Evolutionary conservation across 2,329 filamentous ascomycete genomes (phyloP).

Genomic region (Diaporthe vexans): DNA sequence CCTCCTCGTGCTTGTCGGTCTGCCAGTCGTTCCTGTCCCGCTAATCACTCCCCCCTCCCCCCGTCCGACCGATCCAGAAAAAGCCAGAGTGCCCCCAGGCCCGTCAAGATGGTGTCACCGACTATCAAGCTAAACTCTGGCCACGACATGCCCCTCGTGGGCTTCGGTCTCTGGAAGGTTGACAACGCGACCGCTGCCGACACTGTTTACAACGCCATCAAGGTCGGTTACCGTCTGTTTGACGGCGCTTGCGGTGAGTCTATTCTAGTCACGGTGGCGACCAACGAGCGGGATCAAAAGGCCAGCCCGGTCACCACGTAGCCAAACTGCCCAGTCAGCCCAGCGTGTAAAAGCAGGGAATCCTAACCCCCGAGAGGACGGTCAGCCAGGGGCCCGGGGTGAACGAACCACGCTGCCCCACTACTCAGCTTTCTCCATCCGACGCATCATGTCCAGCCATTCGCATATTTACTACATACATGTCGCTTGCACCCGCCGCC

Average conservation of each 20-base stretch:
- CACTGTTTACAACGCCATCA: constrained; percentile 82
- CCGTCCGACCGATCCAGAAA: neutral
- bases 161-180: constrained; percentile 89
- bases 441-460: neutral
- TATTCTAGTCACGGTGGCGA: neutral
- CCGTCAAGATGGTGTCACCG: constrained; percentile 34
- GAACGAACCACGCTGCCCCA: neutral
- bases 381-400: neutral
- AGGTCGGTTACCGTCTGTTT: constrained; percentile 72
- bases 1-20: neutral
- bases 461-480: neutral
- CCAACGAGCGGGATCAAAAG: neutral
- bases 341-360: constrained; percentile 6
- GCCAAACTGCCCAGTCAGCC: too few relatives aligned
- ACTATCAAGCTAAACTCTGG: constrained; percentile 75
- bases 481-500: neutral
- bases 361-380: neutral
- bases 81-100: neutral
- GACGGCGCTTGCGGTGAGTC: constrained; percentile 73
- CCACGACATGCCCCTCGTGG: constrained; percentile 80
- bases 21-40: neutral
- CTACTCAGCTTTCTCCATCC: constrained; percentile 12
- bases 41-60: neutral
- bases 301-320: neutral
- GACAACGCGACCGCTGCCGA: constrained; percentile 80